Evolutionary conservation across 2,329 filamentous ascomycete species (phyloP), one percentile per base, ranked within the genome.

Genomic region (Thelonectria blattea): DNA sequence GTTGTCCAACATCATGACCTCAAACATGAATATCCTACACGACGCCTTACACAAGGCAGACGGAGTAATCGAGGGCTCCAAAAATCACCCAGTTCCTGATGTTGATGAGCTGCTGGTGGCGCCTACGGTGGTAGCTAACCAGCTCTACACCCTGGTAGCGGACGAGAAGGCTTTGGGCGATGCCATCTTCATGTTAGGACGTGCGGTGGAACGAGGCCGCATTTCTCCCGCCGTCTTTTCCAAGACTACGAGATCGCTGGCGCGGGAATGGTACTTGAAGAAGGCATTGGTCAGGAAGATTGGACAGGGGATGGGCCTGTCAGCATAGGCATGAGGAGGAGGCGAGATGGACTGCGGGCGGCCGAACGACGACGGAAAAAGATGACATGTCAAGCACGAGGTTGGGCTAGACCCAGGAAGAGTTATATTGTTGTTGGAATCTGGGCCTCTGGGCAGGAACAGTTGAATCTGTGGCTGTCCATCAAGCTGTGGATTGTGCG

Each of bases 21-120:
- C 86, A 61, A 97, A 98, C 76, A 90, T 93, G 14, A 80, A 84
- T 18, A 91, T 96, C 54, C 81, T 98, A 7, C 90, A 90, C 65
- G 88, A 90, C 42, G 89, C 91, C 3, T 86, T 98, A 52, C 83
- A 85, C 30, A 88, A 91, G 62, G 94, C 94, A 3, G 93, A 97
- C 72, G 80, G 79, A 6, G 88, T 93, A 11, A 91, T 97, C 64
- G 84, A 87, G 43, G 85, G 87, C 52, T 91, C 91, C n/a, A 84
- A 87, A 58, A 81, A 81, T 15, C 87, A 91, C 50, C 83, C 84
- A 42, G 84, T 88, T 1, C 93, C 93, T 0, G 86, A 89, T 49
- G 90, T 98, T 50, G 95, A 99, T 74, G 93, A 96, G 61, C 84
- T 98, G 34, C 82, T 99, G 3, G 92, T 97, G n/a, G 92, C 93